Evolutionary conservation across 352 stramenopile genomes (phyloP).

Genomic region (Pythium rhizo-oryzae): DNA sequence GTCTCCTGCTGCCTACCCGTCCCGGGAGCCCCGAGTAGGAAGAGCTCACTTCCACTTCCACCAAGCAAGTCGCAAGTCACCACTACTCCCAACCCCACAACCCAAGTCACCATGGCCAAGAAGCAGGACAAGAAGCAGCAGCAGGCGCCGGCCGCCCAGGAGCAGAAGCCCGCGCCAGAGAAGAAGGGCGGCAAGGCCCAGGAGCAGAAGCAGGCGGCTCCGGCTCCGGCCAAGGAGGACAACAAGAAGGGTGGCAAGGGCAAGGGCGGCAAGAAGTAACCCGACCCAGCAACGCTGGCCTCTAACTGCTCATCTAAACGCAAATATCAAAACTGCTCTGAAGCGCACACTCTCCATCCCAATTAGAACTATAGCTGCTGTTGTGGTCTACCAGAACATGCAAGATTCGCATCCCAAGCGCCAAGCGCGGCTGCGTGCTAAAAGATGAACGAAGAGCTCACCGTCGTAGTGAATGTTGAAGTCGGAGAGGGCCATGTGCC

Average conservation of each 20-base stretch:
- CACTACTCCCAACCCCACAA: conserved; percentile 1
- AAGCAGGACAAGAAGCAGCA: conserved; percentile 23
- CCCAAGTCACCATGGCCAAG: conserved; percentile 15
- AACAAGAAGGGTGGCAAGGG: conserved; percentile 39
- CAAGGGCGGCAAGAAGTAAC: conserved; percentile 43
- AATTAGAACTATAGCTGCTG: too few relatives aligned
- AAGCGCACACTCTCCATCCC: too few relatives aligned
- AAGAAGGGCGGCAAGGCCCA: conserved; percentile 21
- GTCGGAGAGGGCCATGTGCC: too few relatives aligned
- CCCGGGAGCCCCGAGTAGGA: background rate
- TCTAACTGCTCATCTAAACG: background rate
- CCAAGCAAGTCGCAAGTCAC: conserved; percentile 17
- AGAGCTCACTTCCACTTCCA: conserved; percentile 16
- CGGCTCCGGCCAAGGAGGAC: conserved; percentile 9
- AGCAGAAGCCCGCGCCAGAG: conserved; percentile 13
- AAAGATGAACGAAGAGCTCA: too few relatives aligned
- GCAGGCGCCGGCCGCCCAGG: conserved; percentile 5
- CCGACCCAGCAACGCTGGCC: background rate
- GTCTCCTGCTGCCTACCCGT: too few relatives aligned
- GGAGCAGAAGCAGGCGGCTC: conserved; percentile 10
- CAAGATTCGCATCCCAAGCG: too few relatives aligned
- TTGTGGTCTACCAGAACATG: too few relatives aligned
- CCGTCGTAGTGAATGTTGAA: too few relatives aligned
- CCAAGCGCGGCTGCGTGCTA: too few relatives aligned
- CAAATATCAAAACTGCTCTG: background rate